Evolutionary conservation across 768 basidiomycete species (phyloP), one percentile per base, ranked within the genome.

Genomic region (Lepiota brunneoincarnata): DNA sequence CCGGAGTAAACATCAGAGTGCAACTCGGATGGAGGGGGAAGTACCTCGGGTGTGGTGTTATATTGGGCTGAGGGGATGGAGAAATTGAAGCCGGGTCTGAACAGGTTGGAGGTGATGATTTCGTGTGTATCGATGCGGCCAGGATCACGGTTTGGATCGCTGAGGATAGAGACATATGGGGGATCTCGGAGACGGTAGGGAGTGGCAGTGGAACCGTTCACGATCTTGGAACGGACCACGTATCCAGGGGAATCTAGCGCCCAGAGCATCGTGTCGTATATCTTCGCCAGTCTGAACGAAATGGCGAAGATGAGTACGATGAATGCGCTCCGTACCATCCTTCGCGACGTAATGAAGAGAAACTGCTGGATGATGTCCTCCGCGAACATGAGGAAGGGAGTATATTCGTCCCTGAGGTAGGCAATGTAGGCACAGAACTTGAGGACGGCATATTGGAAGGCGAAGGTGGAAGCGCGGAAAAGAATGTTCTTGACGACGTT

Each of bases 401-500:
- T 63, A 23, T 63, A 63, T 26, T 53, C 59, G 6, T 36, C 42
- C 15, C 17, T 44, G 31, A 37, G 51, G 49, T 57, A 60, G 6
- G 62, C 57, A 11, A 56, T 3, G 49, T 55, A 55, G 2, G 61
- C 44, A 42, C 59, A 63, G n/a, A 56, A 12, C 6, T 59, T 57
- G 23, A 34, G 36, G 21, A 63, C 38, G 26, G 57, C 48, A 28
- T 60, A 51, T 36, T 56, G 51, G 24, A 63, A 52, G 15, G 53
- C 34, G n/a, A 63, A 41, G 15, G 57, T 39, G 2, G 62, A 50
- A 6, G 35, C 50, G 2, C 51, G 55, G 55, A 63, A 63, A 34
- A 63, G 24, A 46, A 63, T 55, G 35, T 61, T 63, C 55, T 63
- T 63, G 57, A 60, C 52, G 6, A 53, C 61, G 51, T 63, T 63